Base-by-base conservation (phyloP, 1,284 basidiomycete genomes). In the Cutaneotrichosporon cutaneum region DNA sequence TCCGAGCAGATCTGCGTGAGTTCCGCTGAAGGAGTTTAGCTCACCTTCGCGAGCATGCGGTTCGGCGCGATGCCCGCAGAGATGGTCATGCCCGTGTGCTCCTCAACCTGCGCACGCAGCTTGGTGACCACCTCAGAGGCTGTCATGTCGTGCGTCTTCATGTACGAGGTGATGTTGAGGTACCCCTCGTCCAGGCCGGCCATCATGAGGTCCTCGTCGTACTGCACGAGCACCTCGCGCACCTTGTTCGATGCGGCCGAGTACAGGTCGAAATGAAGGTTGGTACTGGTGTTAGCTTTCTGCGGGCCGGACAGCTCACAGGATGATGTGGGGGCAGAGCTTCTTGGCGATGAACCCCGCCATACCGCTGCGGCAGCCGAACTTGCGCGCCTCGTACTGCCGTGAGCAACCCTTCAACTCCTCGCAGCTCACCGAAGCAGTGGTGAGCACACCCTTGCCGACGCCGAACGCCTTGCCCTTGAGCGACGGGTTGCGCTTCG, bases 271-370 rank as follows among this genome's bases (percentile, higher is more conserved):
- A 86, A 87, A 65, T 88, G 83, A 59, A 66, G 54, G 21, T 58
- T 22, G 8, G 61, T 62, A 6, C 63, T 65, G 22, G 1, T 2
- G 36, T 65, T 45, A 61, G 48, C 48, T 32, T 10, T 8, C 24
- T 4, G 18, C 2, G 4, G 56, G 32, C 32, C 7, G 3, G 2
- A 2, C 42, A 47, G 65, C 76, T 68, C 62, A 80, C 77, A 92
- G 81, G 48, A 92, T 87, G n/a, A 99, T 85, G 10, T 94, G 86
- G 1, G 94, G 94, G 74, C 94, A 98, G 10, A 99, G 85, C 72
- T 92, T 94, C 81, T 88, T 89, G 16, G 94, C 95, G 47, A 98
- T 88, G 76, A 94, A 94, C 52, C 86, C 90, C 84, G 92, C 85
- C 92, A 94, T 94, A 32, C 90, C 92, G 4, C 90, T 92, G 27